These are phyloP conservation scores for Aspergillus coremiiformis DNA, from an alignment of 495 filamentous ascomycete species.

Conservation along the genomic window DNA sequence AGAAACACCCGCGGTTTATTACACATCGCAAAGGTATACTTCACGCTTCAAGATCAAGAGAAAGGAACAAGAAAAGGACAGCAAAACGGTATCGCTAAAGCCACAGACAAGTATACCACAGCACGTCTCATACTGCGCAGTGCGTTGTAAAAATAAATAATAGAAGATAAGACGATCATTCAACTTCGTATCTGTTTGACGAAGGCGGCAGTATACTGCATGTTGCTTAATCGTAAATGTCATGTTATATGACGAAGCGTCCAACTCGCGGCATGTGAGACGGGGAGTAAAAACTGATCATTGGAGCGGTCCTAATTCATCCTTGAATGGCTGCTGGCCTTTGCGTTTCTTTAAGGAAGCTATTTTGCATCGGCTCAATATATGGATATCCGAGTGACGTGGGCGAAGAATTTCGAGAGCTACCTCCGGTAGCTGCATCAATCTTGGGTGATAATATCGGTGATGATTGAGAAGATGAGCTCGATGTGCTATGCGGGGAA, in stretches of 20 bases:
- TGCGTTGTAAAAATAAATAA: background rate
- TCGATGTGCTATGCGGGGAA: constrained; percentile 14
- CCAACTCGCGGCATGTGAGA: constrained; percentile 10
- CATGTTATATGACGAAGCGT: constrained; percentile 1
- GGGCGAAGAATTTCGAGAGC: constrained; percentile 30
- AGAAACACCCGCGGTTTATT: constrained; percentile 36
- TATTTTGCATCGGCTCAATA: constrained; percentile 30
- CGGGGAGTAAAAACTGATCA: constrained; percentile 8
- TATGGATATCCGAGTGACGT: constrained; percentile 35
- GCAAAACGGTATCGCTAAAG: background rate
- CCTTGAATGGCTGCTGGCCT: constrained; percentile 42
- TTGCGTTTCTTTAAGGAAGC: constrained; percentile 38
- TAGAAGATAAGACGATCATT: background rate
- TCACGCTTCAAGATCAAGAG: background rate
- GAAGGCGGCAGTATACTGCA: background rate
- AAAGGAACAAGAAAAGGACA: constrained; percentile 1
- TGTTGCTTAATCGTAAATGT: background rate
- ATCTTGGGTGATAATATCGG: constrained; percentile 15
- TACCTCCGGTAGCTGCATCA: constrained; percentile 13
- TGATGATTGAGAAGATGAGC: constrained; percentile 21
- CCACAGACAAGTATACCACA: background rate
- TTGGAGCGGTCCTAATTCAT: constrained; percentile 17
- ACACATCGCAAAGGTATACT: constrained; percentile 32
- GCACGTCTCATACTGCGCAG: background rate
- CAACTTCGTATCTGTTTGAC: background rate